Evolutionary conservation across 352 stramenopile genomes (phyloP).

Genomic region (Phytopythium delawarense): DNA sequence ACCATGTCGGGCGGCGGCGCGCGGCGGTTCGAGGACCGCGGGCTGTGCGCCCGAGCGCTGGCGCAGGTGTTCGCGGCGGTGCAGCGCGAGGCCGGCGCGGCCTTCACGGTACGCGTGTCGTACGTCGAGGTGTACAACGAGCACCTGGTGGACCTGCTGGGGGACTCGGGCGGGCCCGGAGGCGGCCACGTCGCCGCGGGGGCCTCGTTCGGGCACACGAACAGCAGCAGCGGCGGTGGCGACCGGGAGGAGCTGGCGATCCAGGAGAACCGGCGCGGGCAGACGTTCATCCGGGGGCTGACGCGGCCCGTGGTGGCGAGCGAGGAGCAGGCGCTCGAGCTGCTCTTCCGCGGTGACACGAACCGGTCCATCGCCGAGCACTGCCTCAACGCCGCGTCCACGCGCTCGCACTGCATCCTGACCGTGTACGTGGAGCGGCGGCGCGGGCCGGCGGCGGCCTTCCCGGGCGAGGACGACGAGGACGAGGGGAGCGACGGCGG

Average conservation of each 20-base stretch:
- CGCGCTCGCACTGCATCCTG: conserved; percentile 78
- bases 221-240: conserved; percentile 2
- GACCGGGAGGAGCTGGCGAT: conserved; percentile 37
- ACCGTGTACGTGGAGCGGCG: conserved; percentile 69
- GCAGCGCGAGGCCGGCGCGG: background rate
- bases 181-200: background rate
- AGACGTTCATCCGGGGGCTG: conserved; percentile 68
- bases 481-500: conserved; percentile 9
- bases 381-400: conserved; percentile 72
- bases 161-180: conserved; percentile 12
- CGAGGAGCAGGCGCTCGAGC: conserved; percentile 68
- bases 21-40: conserved; percentile 51
- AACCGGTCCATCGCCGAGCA: conserved; percentile 79
- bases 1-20: conserved; percentile 56
- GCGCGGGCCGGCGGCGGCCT: conserved; percentile 20
- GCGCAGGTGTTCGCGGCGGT: conserved; percentile 36
- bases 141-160: conserved; percentile 82
- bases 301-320: conserved; percentile 46
- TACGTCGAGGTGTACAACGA: conserved; percentile 93
- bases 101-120: conserved; percentile 44
- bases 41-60: conserved; percentile 54
- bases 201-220: conserved; percentile 14
- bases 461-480: conserved; percentile 7
- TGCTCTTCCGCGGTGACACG: conserved; percentile 77
- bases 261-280: conserved; percentile 54